phyloP scores from a whole-genome alignment of 306 rosid genomes.

The Pterocarpus santalinus region DNA sequence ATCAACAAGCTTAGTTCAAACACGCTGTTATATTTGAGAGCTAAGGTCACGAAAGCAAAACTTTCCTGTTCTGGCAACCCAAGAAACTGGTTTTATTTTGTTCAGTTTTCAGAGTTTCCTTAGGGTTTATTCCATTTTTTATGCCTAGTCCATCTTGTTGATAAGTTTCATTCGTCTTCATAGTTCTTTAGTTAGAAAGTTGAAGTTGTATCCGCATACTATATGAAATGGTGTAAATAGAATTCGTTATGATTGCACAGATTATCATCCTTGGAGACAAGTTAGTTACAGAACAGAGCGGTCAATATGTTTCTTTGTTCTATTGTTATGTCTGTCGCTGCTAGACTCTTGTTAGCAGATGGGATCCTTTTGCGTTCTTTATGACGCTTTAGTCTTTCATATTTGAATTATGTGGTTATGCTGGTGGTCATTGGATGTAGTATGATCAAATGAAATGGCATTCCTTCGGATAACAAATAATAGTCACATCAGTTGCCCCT shows the following conservation, averaged over 20 bases:
- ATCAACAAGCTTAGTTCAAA: constrained; percentile 31
- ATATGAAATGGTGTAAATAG: constrained; percentile 33
- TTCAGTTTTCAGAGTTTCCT: constrained; percentile 28
- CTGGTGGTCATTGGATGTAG: not conserved
- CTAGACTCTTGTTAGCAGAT: not conserved
- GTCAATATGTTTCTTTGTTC: constrained; percentile 10
- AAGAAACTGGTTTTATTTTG: constrained; percentile 35
- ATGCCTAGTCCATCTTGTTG: constrained; percentile 18
- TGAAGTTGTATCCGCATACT: constrained; percentile 11
- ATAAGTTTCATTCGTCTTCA: constrained; percentile 16
- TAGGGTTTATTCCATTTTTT: constrained; percentile 51
- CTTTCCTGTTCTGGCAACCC: constrained; percentile 47
- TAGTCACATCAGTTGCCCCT: constrained; percentile 1
- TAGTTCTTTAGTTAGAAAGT: constrained; percentile 36
- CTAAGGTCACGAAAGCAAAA: constrained; percentile 47
- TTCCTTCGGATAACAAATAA: constrained; percentile 10
- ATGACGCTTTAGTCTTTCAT: constrained; percentile 20
- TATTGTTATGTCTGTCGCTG: not conserved
- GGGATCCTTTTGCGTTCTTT: constrained; percentile 11
- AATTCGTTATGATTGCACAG: constrained; percentile 11
- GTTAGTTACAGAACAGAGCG: constrained; percentile 14
- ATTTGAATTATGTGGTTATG: constrained; percentile 16
- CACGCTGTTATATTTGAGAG: constrained; percentile 49
- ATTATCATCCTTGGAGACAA: constrained; percentile 1
- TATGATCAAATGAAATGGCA: not conserved